Base-by-base conservation (phyloP, 2,329 filamentous ascomycete genomes). In the Ascochyta pisi region DNA sequence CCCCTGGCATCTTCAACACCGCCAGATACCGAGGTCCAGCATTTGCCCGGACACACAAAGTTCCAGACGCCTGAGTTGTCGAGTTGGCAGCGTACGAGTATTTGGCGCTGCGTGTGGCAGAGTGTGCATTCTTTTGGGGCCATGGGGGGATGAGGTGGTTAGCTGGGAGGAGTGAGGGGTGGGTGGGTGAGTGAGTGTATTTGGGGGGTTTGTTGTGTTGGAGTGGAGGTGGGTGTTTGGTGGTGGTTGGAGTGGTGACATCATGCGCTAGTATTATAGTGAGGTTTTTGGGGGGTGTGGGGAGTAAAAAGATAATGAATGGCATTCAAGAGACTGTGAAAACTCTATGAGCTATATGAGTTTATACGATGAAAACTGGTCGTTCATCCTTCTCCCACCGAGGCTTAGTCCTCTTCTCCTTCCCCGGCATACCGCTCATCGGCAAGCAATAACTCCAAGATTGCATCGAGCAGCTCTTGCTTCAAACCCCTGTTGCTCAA, bases 41-140 rank as follows among this genome's bases (percentile, higher is more conserved):
- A 80, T 15, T 65, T 58, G 4, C 77, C 76, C 0, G 77, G 74
- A 56, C 78, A 80, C 8, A 81, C 71, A 48, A 81, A 77, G 58
- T 79, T 71, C 78, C 78, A 80, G 54, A 64, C 71, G 4, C 53
- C 58, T 2, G 71, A 72, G 0, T 68, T 62, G 61, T 80, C 77
- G 51, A 77, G 76, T 55, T 78, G 77, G 62, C 78, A 80, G 43
- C 78, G 76, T 2, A 81, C 71, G 0, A 80, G 72, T 2, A 81
- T 69, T 38, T 72, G 65, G 9, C 74, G 70, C 1, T 71, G 68
- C 0, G 62, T 74, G 15, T 64, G 55, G 63, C 78, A 81, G 13
- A 79, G 63, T 3, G 77, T 76, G 62, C 78, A 80, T 8, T 71
- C 61, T 61, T 80, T 80, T 9, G 66, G 44, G 50, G 68, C 66